Conservation (phyloP, 208 protist genomes). For the Trypanosoma mega region DNA sequence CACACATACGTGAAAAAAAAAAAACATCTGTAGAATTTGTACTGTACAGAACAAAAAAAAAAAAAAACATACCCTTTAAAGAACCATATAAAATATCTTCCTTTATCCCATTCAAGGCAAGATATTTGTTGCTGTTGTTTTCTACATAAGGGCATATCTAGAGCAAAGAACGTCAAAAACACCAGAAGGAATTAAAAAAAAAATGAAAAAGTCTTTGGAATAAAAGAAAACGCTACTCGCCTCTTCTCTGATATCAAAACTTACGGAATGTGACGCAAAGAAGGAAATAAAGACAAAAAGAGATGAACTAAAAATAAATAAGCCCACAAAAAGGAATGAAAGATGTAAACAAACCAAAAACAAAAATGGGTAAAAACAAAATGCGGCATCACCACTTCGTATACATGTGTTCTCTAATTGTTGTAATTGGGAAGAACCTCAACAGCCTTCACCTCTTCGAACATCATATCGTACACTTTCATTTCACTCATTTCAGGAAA, state of each 20-base stretch:
- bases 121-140: too few species aligned
- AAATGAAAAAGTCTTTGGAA: conserved; percentile 11
- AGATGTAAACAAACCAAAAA: neutral
- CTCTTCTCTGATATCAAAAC: too few species aligned
- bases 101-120: too few species aligned
- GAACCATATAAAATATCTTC: too few species aligned
- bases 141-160: neutral
- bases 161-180: neutral
- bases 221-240: too few species aligned
- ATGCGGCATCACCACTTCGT: neutral
- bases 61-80: neutral
- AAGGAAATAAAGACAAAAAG: too few species aligned
- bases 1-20: neutral
- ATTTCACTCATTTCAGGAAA: conserved; percentile 21
- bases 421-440: conserved; percentile 1
- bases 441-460: conserved; percentile 11
- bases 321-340: too few species aligned
- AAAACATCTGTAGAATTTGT: neutral
- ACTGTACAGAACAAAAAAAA: conserved; percentile 4
- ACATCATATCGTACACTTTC: conserved; percentile 25
- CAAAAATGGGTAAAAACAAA: neutral
- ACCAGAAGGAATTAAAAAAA: neutral
- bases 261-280: too few species aligned
- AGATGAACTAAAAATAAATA: too few species aligned
- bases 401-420: too few species aligned